These are phyloP conservation scores for Echeveria elegans DNA, from an alignment of 164 flowering plant genomes.

Conservation along the genomic window DNA sequence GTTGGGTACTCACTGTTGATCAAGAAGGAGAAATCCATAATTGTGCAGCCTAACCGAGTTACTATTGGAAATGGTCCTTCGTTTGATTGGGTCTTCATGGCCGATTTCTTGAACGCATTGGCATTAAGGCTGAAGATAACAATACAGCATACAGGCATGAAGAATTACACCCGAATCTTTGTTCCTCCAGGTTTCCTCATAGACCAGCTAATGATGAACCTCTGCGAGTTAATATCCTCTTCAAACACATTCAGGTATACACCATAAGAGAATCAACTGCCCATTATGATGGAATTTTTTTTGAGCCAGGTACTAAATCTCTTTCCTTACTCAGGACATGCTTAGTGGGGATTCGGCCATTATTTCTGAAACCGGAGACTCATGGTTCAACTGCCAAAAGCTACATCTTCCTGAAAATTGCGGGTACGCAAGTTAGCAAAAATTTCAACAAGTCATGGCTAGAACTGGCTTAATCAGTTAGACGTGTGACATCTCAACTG, in stretches of 20 bases:
- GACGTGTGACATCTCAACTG: background rate
- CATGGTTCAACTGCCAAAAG: slow-evolving; percentile 80
- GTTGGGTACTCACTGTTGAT: slow-evolving; percentile 65
- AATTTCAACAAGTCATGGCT: background rate
- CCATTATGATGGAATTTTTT: background rate
- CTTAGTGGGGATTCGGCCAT: slow-evolving; percentile 46
- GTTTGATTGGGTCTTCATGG: slow-evolving; percentile 66
- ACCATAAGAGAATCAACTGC: background rate
- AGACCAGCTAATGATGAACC: slow-evolving; percentile 35
- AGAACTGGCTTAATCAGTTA: background rate
- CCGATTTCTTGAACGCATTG: slow-evolving; percentile 47
- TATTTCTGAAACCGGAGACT: slow-evolving; percentile 73
- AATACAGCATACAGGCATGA: slow-evolving; percentile 51
- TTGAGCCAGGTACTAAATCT: background rate
- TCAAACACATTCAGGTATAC: slow-evolving; percentile 61
- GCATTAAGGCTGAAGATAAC: slow-evolving; percentile 46
- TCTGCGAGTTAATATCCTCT: slow-evolving; percentile 57
- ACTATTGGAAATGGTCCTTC: slow-evolving; percentile 58
- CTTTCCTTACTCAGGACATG: slow-evolving; percentile 33
- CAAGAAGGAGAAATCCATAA: slow-evolving; percentile 53
- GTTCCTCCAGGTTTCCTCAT: slow-evolving; percentile 52
- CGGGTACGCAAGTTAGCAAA: slow-evolving; percentile 30
- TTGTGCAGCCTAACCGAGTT: slow-evolving; percentile 64
- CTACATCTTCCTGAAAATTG: slow-evolving; percentile 61
- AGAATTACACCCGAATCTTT: slow-evolving; percentile 50